A percentile compares a stretch with the other conserved stretches of the same genome.
Conservation (phyloP, 2,329 filamentous ascomycete species). For the Botrytis fragariae region DNA sequence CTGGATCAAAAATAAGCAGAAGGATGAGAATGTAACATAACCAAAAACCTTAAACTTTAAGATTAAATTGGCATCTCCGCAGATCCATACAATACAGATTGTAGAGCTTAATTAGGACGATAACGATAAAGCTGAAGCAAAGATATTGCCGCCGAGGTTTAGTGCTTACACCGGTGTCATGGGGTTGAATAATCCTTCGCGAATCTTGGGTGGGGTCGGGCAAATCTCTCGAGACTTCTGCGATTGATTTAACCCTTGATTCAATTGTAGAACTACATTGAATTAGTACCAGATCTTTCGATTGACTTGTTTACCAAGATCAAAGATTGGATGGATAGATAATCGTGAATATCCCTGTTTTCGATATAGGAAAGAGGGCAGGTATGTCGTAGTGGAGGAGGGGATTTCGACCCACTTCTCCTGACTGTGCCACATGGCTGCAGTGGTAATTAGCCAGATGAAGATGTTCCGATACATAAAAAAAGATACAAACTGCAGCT, state of each 20-base stretch:
- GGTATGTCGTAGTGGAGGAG: no score
- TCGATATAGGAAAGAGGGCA: neutral
- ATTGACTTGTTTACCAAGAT: no score
- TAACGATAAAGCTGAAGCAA: neutral
- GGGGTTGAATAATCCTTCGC: neutral
- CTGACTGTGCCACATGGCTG: neutral
- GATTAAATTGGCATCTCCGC: neutral
- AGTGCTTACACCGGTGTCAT: neutral
- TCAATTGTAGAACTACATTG: neutral
- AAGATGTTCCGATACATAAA: no score
- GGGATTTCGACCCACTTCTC: neutral
- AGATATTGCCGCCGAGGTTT: neutral
- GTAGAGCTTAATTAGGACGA: neutral
- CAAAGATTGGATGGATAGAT: neutral
- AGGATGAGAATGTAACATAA: neutral
- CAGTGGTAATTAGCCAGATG: neutral
- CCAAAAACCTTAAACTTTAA: neutral
- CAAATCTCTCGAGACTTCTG: neutral
- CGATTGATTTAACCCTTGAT: neutral
- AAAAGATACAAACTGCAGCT: neutral
- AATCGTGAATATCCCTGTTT: neutral
- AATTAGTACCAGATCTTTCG: neutral
- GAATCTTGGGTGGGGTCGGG: neutral
- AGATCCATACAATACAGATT: neutral
- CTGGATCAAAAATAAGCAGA: neutral